These are phyloP conservation scores for Cylindrodendrum hubeiense DNA, from an alignment of 2,329 filamentous ascomycete species.

Conservation along the genomic window DNA sequence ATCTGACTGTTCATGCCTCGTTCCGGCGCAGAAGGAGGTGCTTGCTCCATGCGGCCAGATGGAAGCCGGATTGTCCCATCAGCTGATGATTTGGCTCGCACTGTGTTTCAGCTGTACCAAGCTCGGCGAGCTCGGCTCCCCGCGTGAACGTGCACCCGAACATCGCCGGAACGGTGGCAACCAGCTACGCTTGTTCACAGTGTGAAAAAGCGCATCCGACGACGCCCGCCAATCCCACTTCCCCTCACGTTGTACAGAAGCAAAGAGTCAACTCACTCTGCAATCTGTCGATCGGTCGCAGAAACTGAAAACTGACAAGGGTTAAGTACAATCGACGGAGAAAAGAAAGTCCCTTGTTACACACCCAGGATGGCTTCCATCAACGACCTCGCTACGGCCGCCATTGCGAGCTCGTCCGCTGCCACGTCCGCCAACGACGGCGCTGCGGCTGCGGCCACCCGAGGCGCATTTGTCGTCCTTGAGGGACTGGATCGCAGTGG, in stretches of 20 bases:
- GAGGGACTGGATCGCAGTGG: constrained; percentile 92
- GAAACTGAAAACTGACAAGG: background rate
- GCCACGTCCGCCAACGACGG: constrained; percentile 27
- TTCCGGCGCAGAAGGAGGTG: background rate
- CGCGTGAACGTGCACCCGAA: constrained; percentile 7
- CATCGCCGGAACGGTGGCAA: background rate
- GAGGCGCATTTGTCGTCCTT: constrained; percentile 82
- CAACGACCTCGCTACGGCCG: constrained; percentile 62
- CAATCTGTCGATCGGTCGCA: background rate
- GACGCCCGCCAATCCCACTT: background rate
- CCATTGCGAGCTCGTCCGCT: constrained; percentile 57
- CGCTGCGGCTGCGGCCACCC: constrained; percentile 30
- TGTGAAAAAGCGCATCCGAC: constrained; percentile 1
- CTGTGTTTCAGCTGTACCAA: constrained; percentile 15
- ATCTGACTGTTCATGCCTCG: background rate
- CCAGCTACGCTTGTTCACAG: constrained; percentile 2
- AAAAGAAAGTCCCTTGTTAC: background rate
- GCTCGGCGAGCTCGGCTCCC: background rate
- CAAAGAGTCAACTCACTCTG: background rate
- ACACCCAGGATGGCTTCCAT: constrained; percentile 59
- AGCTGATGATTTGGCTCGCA: constrained; percentile 10
- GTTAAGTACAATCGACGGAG: background rate
- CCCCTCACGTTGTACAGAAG: constrained; percentile 2
- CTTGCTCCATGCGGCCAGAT: background rate
- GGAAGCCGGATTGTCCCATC: constrained; percentile 3